Base-by-base conservation (phyloP, 225 moss, liverwort and hornwort genomes). In the Sphagnum contortum region DNA sequence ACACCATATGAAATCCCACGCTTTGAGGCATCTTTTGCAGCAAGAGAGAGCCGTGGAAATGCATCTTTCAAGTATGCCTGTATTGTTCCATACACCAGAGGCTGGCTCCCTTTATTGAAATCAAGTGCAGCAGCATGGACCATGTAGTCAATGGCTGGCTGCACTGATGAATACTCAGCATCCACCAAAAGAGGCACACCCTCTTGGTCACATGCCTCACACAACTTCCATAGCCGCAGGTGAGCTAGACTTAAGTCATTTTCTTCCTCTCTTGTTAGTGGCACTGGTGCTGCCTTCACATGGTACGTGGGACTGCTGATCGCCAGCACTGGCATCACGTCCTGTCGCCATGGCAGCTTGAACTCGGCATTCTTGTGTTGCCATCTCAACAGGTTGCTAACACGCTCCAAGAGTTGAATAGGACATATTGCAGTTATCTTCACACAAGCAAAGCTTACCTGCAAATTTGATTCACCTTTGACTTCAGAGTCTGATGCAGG, bases 371-470 rank as follows among this genome's bases (percentile, higher is more conserved):
- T 69, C 68, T 75, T 61, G 58, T 92, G 90, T 71, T 88, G 85
- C 90, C 92, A 98, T 60, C 96, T 80, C 52, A 98, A 79, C 9
- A 89, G 83, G 75, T 91, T 76, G 65, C 96, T 92, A 45, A 98
- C 85, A 60, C 85, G 76, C 77, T 90, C 85, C 57, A 98, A 68
- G 14, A 92, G 80, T 47, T 79, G 70, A 45, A 91, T 80, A 0
- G 92, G 90, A 65, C 90, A 88, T 65, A 91, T 81, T 46, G 96
- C 96, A 14, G 96, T 88, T 57, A 92, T 87, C 70, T 98, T 98
- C 72, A 89, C 85, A 59, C 85, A 87, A 4, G 83, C 76, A 48
- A 72, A 76, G 79, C 85, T 90, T 62, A 92, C 90, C 96, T 98
- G 80, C 65, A 73, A 45, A 7, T 9, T 0, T 52, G 6, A 52